Base-by-base conservation (phyloP, 257 asterid genomes). In the Rehmannia glutinosa region DNA sequence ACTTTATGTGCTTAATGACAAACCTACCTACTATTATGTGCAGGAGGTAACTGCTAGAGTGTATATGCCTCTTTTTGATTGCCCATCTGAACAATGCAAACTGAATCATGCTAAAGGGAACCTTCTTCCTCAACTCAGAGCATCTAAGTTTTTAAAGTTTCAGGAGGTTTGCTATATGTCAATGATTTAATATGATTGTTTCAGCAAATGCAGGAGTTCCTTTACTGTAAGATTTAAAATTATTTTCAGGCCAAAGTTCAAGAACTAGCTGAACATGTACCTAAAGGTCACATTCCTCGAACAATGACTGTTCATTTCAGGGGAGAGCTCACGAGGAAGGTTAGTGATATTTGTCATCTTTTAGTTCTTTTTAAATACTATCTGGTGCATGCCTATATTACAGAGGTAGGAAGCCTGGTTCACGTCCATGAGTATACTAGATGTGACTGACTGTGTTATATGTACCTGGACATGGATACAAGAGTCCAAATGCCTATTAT, bases 311-410 rank as follows among this genome's bases (percentile, higher is more conserved):
- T 91, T 67, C 99, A 91, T 77, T 82, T 94, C 67, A 82, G 97
- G 81, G 97, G 99, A 71, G 99, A 94, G 73, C 97, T 94, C 55
- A 88, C 97, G 1, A 81, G 97, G 70, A 94, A 91, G 96, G 97
- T 94, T 47, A 46, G 90, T 70, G 42, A 33, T 62, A 32, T 58
- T 57, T 25, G 36, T 30, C 55, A 13, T 47, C 36, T 67, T 32
- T 7, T 19, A 35, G 16, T 50, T 63, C 17, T 38, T 69, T 58
- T 12, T 27, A 23, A 1, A 60, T n/a, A 39, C 47, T 35, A 1
- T 5, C 3, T 43, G 41, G 30, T 51, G 24, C 11, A 23, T 20
- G 28, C 10, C 16, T 20, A 64, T 52, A 51, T 36, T 12, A 24
- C 27, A 6, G 10, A 23, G 27, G 36, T 51, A 39, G 51, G 55